Conservation (phyloP, 2,329 filamentous ascomycete species). For the Botrytis byssoidea region DNA sequence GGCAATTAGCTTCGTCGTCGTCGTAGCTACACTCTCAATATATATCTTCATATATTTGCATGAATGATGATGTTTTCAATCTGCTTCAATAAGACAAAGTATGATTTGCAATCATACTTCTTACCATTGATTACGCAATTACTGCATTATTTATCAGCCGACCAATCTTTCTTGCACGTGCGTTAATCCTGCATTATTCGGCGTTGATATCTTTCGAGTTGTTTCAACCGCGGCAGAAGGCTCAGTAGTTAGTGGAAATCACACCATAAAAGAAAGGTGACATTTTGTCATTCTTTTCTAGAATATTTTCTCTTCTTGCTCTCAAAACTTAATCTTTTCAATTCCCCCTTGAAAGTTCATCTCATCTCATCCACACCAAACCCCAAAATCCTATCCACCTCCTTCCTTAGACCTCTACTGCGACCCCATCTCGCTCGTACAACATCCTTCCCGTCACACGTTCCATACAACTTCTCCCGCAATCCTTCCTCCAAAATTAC, state of each 20-base stretch:
- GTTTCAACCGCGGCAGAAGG: background rate
- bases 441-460: constrained; percentile 11
- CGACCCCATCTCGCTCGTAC: constrained; percentile 11
- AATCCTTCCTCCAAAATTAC: background rate
- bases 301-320: background rate
- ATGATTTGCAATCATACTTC: background rate
- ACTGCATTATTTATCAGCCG: background rate
- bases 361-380: constrained; percentile 4
- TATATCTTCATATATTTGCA: constrained; percentile 20
- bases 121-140: background rate
- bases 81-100: constrained; percentile 4
- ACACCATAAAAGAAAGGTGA: background rate
- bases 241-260: background rate
- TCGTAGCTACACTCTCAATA: constrained; percentile 17
- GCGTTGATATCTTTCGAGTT: background rate
- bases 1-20: constrained; percentile 27
- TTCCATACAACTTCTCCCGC: background rate
- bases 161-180: constrained; percentile 12
- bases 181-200: constrained; percentile 9
- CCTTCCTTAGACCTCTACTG: constrained; percentile 12
- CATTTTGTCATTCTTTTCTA: background rate
- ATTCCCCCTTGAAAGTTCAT: background rate
- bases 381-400: background rate
- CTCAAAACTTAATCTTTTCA: background rate
- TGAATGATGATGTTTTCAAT: constrained; percentile 21